phyloP scores from a whole-genome alignment of 306 rosid species.

The Cicer cuneatum region DNA sequence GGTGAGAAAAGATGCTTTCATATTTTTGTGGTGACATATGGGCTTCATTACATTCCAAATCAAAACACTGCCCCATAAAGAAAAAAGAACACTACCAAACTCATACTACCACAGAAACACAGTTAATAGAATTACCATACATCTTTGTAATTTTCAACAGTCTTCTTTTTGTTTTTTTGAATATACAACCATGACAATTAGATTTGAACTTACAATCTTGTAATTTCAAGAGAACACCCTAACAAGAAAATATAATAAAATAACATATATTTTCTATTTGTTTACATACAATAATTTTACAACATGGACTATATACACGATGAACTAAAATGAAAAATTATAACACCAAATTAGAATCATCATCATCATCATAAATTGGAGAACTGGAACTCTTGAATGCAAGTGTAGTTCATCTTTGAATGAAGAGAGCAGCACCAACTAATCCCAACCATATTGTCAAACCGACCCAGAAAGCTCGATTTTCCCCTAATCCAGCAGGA shows the following conservation, averaged over 20 bases:
- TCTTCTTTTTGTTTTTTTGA: neutral
- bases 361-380: slow-evolving; percentile 38
- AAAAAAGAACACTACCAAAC: too few species aligned
- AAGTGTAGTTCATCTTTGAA: slow-evolving; percentile 62
- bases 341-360: slow-evolving; percentile 25
- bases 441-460: slow-evolving; percentile 88
- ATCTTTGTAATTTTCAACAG: neutral
- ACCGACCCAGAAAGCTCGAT: slow-evolving; percentile 77
- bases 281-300: slow-evolving; percentile 41
- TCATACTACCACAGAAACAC: neutral
- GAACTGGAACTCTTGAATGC: slow-evolving; percentile 33
- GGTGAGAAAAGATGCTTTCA: too few species aligned
- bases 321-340: slow-evolving; percentile 30
- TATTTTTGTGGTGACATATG: too few species aligned
- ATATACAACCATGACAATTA: neutral
- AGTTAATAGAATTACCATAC: neutral
- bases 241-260: slow-evolving; percentile 19
- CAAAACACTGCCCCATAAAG: neutral
- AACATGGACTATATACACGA: slow-evolving; percentile 40
- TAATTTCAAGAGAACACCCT: slow-evolving; percentile 9
- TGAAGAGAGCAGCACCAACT: slow-evolving; percentile 82
- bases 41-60: too few species aligned
- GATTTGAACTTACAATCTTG: neutral
- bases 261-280: slow-evolving; percentile 22
- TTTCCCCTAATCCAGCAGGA: slow-evolving; percentile 72